phyloP scores from a whole-genome alignment of 1,284 basidiomycete species.

The Nidula niveotomentosa region DNA sequence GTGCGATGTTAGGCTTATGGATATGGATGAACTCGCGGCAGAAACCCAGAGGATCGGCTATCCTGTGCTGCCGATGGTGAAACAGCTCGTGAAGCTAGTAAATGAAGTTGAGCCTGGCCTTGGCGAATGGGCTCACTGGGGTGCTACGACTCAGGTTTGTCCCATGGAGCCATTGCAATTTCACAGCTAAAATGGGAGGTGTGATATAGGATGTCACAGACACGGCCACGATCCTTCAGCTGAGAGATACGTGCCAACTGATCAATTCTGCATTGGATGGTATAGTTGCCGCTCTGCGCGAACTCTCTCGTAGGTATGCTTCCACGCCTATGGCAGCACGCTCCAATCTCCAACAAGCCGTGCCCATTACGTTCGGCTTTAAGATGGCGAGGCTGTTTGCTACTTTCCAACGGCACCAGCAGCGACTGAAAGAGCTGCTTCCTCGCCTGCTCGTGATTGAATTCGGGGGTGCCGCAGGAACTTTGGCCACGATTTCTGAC shows the following conservation, averaged over 20 bases:
- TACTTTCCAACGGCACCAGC: constrained; percentile 37
- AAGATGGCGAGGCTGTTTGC: constrained; percentile 41
- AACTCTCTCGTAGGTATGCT: constrained; percentile 25
- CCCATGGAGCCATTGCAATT: neutral
- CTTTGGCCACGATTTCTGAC: constrained; percentile 37
- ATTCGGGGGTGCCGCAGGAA: constrained; percentile 42
- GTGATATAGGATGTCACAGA: constrained; percentile 39
- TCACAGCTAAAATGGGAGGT: neutral
- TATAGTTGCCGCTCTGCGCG: constrained; percentile 25
- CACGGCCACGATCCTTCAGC: constrained; percentile 40
- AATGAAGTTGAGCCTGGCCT: constrained; percentile 30
- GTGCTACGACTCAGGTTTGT: constrained; percentile 43
- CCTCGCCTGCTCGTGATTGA: constrained; percentile 35
- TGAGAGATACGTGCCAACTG: constrained; percentile 33
- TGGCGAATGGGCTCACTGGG: constrained; percentile 46
- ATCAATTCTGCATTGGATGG: constrained; percentile 24
- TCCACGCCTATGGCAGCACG: constrained; percentile 41
- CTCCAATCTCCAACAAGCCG: constrained; percentile 45
- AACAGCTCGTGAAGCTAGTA: constrained; percentile 35
- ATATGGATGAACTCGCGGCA: constrained; percentile 33
- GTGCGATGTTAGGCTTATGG: constrained; percentile 32
- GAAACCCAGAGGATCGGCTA: constrained; percentile 42
- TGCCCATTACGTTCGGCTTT: constrained; percentile 44
- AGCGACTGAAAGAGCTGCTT: constrained; percentile 32
- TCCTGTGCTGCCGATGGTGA: constrained; percentile 39